Base-by-base conservation (phyloP, 345 rosid genomes). In the Hibiscus trionum region DNA sequence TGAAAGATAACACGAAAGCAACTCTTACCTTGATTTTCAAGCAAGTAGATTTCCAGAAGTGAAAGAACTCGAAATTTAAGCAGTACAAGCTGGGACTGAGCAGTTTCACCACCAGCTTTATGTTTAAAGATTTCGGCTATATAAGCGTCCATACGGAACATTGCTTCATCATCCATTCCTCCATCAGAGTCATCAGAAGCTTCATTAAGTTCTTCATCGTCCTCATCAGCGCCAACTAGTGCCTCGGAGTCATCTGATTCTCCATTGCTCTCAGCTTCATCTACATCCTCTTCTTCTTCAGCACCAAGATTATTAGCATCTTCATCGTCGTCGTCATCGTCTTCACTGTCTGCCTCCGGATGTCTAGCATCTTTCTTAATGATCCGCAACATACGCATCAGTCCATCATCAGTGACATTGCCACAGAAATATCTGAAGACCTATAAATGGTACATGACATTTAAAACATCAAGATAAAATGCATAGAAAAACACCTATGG, bases 131-230 rank as follows among this genome's bases (percentile, higher is more conserved):
- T 92, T 80, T 82, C 91, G 5, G 93, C 99, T 71, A 95, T 85
- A 67, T 92, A 90, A 37, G 87, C 82, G 66, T 95, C 99, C 97
- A 92, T 92, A 50, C 87, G 89, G 83, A 95, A 90, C 99, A 92
- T 95, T 63, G 97, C 97, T 29, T 95, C 97, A 19, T 95, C 99
- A 80, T 95, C 97, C 98, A 92, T 86, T 61, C 86, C 98, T 55
- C 83, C 89, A 80, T 90, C 96, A 60, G 93, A 91, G 64, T 86
- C 91, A 80, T 90, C 96, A 1, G 96, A 87, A 80, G 79, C 85
- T 61, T 83, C 91, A 29, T 81, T 66, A 72, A 42, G 65, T 73
- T 81, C 92, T 80, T 73, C 78, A 44, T 66, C 78, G 72, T 70
- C 77, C 74, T 78, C 86, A 79, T 81, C 80, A 44, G 68, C 83